Percentiles rank a stretch among this genome's conserved stretches.
These are phyloP conservation scores for Funneliformis geosporum DNA, from an alignment of 192 early-diverging fungal genomes.

Conservation along the genomic window DNA sequence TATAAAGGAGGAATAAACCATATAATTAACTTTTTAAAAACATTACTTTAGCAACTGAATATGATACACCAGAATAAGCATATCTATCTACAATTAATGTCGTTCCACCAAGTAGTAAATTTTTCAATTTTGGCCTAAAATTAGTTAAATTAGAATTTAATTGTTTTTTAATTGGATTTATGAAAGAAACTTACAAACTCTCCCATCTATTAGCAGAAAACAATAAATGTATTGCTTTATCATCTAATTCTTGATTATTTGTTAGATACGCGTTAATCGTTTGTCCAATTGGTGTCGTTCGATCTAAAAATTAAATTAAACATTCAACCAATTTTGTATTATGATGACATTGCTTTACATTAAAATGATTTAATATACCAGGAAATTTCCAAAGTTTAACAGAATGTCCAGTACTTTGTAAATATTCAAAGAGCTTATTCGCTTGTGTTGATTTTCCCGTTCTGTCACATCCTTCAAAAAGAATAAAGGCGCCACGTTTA, in stretches of 20 bases:
- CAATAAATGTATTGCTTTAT: constrained; percentile 85
- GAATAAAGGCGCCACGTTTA: constrained; percentile 80
- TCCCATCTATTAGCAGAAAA: constrained; percentile 98
- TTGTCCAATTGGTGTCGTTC: constrained; percentile 87
- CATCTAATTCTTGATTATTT: constrained; percentile 67
- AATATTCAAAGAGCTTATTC: constrained; percentile 60
- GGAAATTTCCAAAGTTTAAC: constrained; percentile 80
- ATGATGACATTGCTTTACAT: no score
- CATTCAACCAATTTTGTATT: no score
- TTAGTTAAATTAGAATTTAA: neutral
- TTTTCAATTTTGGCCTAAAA: constrained; percentile 24
- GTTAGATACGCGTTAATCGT: constrained; percentile 88
- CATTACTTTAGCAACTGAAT: constrained; percentile 81
- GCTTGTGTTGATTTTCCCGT: constrained; percentile 92
- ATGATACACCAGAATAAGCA: constrained; percentile 94
- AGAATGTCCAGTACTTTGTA: constrained; percentile 48
- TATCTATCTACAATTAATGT: constrained; percentile 92
- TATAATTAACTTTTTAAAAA: constrained; percentile 4
- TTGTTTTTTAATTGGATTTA: neutral
- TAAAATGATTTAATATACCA: constrained; percentile 44
- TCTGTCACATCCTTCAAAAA: constrained; percentile 93
- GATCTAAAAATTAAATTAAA: constrained; percentile 53
- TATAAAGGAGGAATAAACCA: neutral
- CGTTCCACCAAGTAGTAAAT: constrained; percentile 48
- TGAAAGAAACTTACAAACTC: constrained; percentile 58